Evolutionary conservation across 495 filamentous ascomycete genomes (phyloP).

Genomic region (Clohesyomyces aquaticus): DNA sequence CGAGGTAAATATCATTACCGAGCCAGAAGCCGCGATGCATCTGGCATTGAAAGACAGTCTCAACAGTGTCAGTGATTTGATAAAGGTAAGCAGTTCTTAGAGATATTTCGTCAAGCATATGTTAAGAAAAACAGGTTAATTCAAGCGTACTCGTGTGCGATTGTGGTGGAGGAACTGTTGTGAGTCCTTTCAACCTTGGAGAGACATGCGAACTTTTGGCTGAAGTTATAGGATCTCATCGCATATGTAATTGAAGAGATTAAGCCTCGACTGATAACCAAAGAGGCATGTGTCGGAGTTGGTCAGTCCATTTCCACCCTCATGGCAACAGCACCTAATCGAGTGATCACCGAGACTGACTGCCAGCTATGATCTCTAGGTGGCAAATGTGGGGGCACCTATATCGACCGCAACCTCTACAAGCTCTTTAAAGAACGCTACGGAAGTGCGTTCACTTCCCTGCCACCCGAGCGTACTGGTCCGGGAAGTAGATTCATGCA

Average conservation of each 20-base stretch:
- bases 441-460: not conserved
- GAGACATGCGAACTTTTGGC: not conserved
- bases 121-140: not conserved
- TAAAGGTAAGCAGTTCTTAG: not conserved
- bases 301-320: no score
- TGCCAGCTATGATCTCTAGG: not conserved
- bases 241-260: not conserved
- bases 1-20: not conserved
- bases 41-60: constrained; percentile 1
- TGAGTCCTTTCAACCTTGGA: not conserved
- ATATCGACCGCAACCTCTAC: constrained; percentile 2
- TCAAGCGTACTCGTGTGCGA: not conserved
- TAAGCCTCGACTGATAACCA: not conserved
- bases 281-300: constrained; percentile 1
- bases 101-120: not conserved
- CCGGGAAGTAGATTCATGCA: constrained; percentile 6
- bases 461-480: constrained; percentile 1
- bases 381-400: constrained; percentile 5
- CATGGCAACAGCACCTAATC: no score
- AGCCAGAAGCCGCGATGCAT: constrained; percentile 2
- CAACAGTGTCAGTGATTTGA: not conserved
- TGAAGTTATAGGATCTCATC: not conserved
- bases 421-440: not conserved
- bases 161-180: constrained; percentile 2
- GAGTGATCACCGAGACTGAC: not conserved